Evolutionary conservation across 805 yeast genomes (phyloP), one percentile per base, ranked within the genome.

Genomic region (Isabelozyma pseudorhagii): DNA sequence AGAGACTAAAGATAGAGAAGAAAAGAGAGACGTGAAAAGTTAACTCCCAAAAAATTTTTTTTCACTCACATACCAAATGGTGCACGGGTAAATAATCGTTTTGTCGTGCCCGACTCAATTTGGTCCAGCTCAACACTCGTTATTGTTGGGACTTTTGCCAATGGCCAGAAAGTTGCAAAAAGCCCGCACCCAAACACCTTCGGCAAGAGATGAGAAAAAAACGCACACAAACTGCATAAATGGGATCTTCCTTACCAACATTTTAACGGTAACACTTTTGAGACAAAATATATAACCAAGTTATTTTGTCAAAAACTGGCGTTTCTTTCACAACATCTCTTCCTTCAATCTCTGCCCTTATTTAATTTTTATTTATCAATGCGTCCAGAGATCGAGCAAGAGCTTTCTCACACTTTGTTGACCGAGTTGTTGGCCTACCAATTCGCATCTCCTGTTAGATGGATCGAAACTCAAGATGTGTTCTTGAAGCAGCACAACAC

Each of bases 381-480:
- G 94, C 84, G 83, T 69, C 97, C 99, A 59, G 98, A 94, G 80
- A 85, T 91, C 53, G 96, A 94, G 78, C 99, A 94, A 77, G 98
- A 94, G 70, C 83, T 94, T 58, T 96, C 99, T 59, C 98, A 94
- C 69, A 85, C 89, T 58, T 79, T 94, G 57, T 80, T 94, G 68
- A 91, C 97, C 27, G 99, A 94, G 80, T 84, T 94, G 61, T 81
- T 94, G 75, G 98, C 99, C 48, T 94, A 92, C 76, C 99, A 94
- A 74, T 94, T 94, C 66, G 99, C 99, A 45, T 92, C 97, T 54
- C 99, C 99, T 44, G 99, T 94, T 57, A 85, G 98, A 81, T 94
- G 99, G 98, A 94, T 96, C 70, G 99, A 96, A 71, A 94, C 99
- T 54, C 99, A 94, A 75, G 99, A 94, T 77, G 98, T 94, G 51